Conservation (phyloP, 2,329 filamentous ascomycete species). For the Trichophyton rubrum region DNA sequence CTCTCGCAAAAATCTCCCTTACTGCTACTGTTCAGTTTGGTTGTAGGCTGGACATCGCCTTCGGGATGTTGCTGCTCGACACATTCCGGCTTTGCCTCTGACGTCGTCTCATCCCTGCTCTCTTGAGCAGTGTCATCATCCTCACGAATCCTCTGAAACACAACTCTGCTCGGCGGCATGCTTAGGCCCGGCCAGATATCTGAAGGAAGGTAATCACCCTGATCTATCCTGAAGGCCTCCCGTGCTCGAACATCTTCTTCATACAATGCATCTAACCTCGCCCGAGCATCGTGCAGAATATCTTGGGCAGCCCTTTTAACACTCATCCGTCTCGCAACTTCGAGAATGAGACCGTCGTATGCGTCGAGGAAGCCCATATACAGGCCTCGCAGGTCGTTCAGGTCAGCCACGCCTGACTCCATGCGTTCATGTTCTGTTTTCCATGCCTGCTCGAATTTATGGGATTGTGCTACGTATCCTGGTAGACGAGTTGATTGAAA, state of each 20-base stretch:
- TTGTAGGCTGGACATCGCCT: neutral
- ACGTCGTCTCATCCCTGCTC: neutral
- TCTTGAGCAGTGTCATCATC: constrained; percentile 17
- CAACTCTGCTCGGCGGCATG: constrained; percentile 41
- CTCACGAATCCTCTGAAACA: constrained; percentile 27
- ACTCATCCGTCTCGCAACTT: constrained; percentile 61
- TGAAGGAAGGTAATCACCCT: constrained; percentile 74
- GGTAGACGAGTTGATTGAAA: constrained; percentile 52
- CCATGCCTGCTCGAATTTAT: constrained; percentile 48
- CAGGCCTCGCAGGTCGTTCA: constrained; percentile 64
- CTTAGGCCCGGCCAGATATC: constrained; percentile 74
- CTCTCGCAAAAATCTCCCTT: constrained; percentile 9
- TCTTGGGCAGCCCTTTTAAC: constrained; percentile 62
- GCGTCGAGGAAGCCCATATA: constrained; percentile 78
- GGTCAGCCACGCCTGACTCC: constrained; percentile 55
- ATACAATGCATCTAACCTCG: constrained; percentile 62
- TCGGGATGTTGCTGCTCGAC: neutral
- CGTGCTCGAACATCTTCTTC: constrained; percentile 60
- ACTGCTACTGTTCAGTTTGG: neutral
- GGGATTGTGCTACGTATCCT: constrained; percentile 36
- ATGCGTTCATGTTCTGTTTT: constrained; percentile 61
- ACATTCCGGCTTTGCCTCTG: neutral
- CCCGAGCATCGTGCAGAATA: constrained; percentile 65
- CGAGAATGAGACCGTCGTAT: constrained; percentile 73
- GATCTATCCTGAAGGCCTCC: constrained; percentile 65